These are phyloP conservation scores for Pythium aquatile DNA, from an alignment of 352 stramenopile species.

Conservation along the genomic window DNA sequence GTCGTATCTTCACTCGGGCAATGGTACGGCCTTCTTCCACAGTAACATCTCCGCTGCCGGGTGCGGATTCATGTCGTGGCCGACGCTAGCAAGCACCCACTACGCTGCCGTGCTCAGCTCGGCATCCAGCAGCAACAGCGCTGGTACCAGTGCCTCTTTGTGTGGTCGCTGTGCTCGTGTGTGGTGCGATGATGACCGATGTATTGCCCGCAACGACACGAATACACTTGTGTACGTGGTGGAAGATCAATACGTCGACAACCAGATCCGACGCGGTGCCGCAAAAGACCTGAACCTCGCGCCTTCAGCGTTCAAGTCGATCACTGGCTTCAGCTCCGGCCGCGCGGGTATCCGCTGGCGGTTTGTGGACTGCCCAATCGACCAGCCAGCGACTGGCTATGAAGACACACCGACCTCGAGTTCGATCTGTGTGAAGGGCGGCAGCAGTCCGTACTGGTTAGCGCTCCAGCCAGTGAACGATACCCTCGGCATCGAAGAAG, in stretches of 20 bases:
- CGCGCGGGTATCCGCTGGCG: slow-evolving; percentile 28
- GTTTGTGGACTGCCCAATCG: slow-evolving; percentile 30
- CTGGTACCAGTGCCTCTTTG: slow-evolving; percentile 5
- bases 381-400: neutral
- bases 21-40: slow-evolving; percentile 20
- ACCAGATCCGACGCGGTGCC: neutral
- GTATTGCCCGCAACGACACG: neutral
- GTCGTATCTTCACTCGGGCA: slow-evolving; percentile 2
- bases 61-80: slow-evolving; percentile 37
- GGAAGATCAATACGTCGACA: slow-evolving; percentile 20
- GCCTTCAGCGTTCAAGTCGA: slow-evolving; percentile 25
- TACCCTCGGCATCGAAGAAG: slow-evolving; percentile 21
- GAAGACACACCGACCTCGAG: neutral
- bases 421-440: slow-evolving; percentile 27
- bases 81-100: slow-evolving; percentile 11
- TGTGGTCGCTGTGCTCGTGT: slow-evolving; percentile 36
- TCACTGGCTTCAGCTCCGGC: slow-evolving; percentile 26
- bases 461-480: slow-evolving; percentile 35
- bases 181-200: slow-evolving; percentile 17
- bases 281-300: slow-evolving; percentile 30
- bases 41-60: slow-evolving; percentile 17
- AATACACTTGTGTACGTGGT: slow-evolving; percentile 32
- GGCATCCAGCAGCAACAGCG: neutral
- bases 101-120: slow-evolving; percentile 16
- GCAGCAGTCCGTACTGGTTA: slow-evolving; percentile 29